A percentile compares a stretch with the other conserved stretches of the same genome.
phyloP scores from a whole-genome alignment of 345 rosid genomes.

The Eucalyptus cladocalyx region DNA sequence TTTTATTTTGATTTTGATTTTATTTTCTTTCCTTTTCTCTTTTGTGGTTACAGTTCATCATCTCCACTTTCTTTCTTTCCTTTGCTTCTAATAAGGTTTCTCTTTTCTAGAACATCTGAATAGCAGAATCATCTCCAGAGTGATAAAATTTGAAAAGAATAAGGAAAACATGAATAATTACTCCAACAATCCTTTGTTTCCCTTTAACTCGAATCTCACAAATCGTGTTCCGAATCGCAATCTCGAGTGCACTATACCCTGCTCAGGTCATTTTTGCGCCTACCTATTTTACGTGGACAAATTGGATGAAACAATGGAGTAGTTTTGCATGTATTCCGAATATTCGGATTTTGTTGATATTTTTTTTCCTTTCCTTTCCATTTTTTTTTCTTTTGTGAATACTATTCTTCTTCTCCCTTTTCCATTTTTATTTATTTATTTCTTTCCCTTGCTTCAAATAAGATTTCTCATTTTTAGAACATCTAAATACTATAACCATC shows the following conservation, averaged over 20 bases:
- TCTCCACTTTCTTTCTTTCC: not conserved
- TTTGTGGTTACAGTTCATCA: not conserved
- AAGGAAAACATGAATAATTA: not conserved
- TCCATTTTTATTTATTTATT: not conserved
- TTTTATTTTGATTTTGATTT: fast-evolving
- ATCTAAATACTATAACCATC: not conserved
- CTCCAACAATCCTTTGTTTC: not conserved
- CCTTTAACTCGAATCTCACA: not conserved
- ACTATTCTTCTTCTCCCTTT: not conserved
- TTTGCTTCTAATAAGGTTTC: not conserved
- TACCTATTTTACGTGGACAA: not conserved
- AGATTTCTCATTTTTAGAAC: not conserved
- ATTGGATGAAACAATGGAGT: not conserved
- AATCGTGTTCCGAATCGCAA: not conserved
- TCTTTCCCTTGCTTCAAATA: not conserved
- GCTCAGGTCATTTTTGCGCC: not conserved
- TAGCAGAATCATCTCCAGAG: not conserved
- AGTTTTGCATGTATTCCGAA: not conserved
- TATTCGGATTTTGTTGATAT: not conserved
- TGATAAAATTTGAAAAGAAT: not conserved
- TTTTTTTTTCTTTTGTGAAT: not conserved
- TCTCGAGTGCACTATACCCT: not conserved
- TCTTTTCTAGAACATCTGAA: not conserved
- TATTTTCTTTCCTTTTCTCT: not conserved
- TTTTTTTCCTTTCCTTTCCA: not conserved